Conservation (phyloP, 163 green algal genomes). For the Scenedesmus sp. region DNA sequence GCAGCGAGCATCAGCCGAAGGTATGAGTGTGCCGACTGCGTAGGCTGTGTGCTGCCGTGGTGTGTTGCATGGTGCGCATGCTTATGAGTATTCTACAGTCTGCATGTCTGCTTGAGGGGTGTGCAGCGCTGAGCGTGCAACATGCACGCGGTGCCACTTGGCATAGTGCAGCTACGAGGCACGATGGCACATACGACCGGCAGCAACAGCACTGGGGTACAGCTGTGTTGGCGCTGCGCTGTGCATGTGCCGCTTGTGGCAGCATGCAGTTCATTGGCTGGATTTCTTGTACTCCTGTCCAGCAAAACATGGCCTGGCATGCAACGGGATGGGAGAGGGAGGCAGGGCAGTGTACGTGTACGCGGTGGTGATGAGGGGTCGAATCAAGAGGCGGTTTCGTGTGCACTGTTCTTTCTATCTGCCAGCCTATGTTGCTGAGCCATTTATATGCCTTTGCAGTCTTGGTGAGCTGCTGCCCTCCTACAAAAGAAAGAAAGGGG, state of each 20-base stretch:
- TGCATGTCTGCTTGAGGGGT: not conserved
- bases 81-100: not conserved
- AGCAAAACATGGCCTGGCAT: not conserved
- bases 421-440: not conserved
- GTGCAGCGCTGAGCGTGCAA: not conserved
- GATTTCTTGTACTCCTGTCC: not conserved
- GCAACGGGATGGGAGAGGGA: not conserved
- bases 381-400: not conserved
- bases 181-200: not conserved
- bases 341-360: no score
- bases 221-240: not conserved
- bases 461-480: not conserved
- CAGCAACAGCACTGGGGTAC: not conserved
- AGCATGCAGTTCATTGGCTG: not conserved
- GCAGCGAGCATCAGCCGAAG: not conserved
- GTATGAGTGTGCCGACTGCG: not conserved
- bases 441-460: not conserved
- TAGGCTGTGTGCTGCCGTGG: not conserved
- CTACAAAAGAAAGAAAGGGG: conserved; percentile 13
- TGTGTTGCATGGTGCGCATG: not conserved
- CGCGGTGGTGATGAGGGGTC: no score
- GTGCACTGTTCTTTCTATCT: not conserved
- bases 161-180: not conserved
- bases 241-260: not conserved
- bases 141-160: not conserved